These are phyloP conservation scores for Eucalyptus tenuipes DNA, from an alignment of 345 rosid genomes.

Conservation along the genomic window DNA sequence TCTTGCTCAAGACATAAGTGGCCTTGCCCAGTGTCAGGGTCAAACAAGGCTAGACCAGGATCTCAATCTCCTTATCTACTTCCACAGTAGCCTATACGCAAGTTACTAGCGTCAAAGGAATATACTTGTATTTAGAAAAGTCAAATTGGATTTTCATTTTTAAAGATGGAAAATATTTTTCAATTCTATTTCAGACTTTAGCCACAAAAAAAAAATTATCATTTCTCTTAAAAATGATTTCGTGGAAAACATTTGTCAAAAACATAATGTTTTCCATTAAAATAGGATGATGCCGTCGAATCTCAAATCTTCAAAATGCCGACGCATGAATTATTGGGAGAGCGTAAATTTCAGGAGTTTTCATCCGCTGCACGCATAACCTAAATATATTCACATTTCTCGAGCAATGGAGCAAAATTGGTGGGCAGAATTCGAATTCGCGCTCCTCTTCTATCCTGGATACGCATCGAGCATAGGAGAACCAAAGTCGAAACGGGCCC, in stretches of 20 bases:
- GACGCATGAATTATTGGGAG: rapidly evolving
- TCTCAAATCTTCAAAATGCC: not conserved
- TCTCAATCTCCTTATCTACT: rapidly evolving
- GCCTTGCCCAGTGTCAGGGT: not conserved
- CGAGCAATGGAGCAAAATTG: not conserved
- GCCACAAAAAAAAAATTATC: too few relatives aligned
- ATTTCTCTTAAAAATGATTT: rapidly evolving
- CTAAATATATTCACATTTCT: not conserved
- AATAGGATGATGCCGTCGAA: not conserved
- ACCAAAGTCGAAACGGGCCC: not conserved
- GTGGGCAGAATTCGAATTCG: too few relatives aligned
- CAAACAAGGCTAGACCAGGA: not conserved
- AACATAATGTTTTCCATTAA: too few relatives aligned
- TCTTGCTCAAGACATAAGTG: rapidly evolving
- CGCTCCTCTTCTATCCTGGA: rapidly evolving
- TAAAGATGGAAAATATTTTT: too few relatives aligned
- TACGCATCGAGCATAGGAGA: too few relatives aligned
- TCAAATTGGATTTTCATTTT: too few relatives aligned
- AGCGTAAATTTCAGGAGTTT: not conserved
- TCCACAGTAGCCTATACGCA: rapidly evolving
- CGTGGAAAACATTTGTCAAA: too few relatives aligned
- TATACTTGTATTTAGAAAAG: too few relatives aligned
- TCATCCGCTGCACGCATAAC: rapidly evolving
- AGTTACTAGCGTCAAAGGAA: too few relatives aligned
- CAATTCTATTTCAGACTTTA: rapidly evolving